Conservation (phyloP, 2,329 filamentous ascomycete species). For the Sporothrix globosa region DNA sequence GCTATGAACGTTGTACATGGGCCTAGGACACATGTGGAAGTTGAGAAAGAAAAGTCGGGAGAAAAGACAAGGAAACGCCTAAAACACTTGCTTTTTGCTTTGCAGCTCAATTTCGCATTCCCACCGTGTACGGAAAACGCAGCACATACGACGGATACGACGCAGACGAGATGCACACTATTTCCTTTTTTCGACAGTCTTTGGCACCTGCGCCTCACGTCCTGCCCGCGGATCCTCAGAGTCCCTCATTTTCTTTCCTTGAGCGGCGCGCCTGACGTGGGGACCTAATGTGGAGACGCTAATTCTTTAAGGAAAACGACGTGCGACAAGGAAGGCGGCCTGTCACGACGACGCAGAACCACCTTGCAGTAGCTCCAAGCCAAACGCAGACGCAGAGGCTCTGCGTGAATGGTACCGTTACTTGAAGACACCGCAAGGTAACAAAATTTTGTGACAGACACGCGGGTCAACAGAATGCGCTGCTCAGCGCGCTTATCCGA, state of each 20-base stretch:
- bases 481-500: not conserved
- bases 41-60: not conserved
- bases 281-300: too few relatives aligned
- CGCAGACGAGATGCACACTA: not conserved
- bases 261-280: not conserved
- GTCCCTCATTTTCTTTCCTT: constrained; percentile 20
- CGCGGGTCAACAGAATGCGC: not conserved
- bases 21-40: not conserved
- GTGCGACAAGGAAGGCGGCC: constrained; percentile 5
- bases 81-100: not conserved
- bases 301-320: constrained; percentile 1
- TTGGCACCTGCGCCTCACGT: constrained; percentile 16
- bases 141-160: constrained; percentile 22
- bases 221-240: not conserved
- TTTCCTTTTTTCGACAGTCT: not conserved
- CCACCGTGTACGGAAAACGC: not conserved
- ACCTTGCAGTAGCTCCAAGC: not conserved
- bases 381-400: too few relatives aligned
- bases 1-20: not conserved
- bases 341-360: not conserved
- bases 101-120: constrained; percentile 11
- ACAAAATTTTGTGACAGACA: not conserved
- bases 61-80: not conserved
- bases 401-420: too few relatives aligned
- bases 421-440: not conserved